Base-by-base conservation (phyloP, 495 filamentous ascomycete genomes). In the Aspergillus haitiensis region DNA sequence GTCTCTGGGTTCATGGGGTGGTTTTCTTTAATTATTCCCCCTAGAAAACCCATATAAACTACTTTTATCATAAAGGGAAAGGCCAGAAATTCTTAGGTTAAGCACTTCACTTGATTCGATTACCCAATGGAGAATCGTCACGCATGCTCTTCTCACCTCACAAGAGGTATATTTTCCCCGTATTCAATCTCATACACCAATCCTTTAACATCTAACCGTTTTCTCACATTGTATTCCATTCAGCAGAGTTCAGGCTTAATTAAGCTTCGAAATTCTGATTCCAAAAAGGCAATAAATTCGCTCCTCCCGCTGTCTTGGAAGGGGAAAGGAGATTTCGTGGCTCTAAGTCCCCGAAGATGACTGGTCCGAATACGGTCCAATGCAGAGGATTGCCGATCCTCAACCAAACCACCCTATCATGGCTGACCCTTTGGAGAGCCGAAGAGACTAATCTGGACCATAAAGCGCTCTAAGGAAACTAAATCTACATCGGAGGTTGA, bases 401-500 rank as follows among this genome's bases (percentile, higher is more conserved):
- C 7, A 10, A 21, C 11, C n/a, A 21, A 12, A 34, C 34, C 31
- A 33, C 9, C 47, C 47, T 50, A 50, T 50, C 47, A 51, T 51
- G 21, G 10, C 48, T 51, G 9, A 12, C 21, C 10, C 48, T 13
- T 12, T 51, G 48, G 34, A 34, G 21, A 12, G 7, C 48, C 10
- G 10, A 12, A 6, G 34, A 7, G 45, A 12, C 48, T 10, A 32
- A 31, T 32, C 8, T 32, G 21, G 48, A 34, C 27, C 48, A 51
- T 32, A 12, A 8, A 34, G 12, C 13, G 21, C 31, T 16, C 16
- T 8, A 51, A 33, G 48, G 7, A 33, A 51, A 33, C 21, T 18
- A 13, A 31, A 32, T 16, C 16, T 44, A 8, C 52, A 44, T 57
- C 61, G 61, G 61, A 56, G 56, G 21, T 63, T 59, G 56, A 63